phyloP scores from a whole-genome alignment of 441 rosid genomes.

The Erodium trifolium region DNA sequence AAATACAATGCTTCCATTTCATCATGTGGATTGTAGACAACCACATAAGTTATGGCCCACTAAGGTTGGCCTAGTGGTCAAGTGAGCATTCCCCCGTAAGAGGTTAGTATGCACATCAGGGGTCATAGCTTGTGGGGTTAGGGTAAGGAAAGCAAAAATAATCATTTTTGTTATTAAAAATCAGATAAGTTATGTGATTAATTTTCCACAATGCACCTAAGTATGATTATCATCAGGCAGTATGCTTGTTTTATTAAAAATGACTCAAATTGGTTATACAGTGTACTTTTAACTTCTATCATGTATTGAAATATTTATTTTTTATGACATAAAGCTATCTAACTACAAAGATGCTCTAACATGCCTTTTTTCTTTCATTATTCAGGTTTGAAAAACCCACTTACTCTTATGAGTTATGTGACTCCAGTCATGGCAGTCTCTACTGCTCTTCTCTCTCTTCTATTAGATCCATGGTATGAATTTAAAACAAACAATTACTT shows the following conservation, averaged over 20 bases:
- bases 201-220: not conserved
- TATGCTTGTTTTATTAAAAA: not conserved
- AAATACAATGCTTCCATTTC: not conserved
- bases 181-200: not conserved
- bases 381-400: conserved; percentile 89
- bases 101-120: not conserved
- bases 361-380: conserved; percentile 4
- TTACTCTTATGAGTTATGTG: conserved; percentile 71
- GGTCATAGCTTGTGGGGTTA: not conserved
- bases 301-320: not conserved
- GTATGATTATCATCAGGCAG: not conserved
- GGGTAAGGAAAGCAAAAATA: not conserved
- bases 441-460: conserved; percentile 72
- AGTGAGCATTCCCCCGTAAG: not conserved
- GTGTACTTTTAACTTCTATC: not conserved
- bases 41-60: conserved; percentile 5
- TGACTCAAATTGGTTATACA: not conserved
- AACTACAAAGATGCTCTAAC: not conserved
- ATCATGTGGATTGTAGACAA: conserved; percentile 9
- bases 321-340: not conserved
- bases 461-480: conserved; percentile 91
- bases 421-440: conserved; percentile 83
- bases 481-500: conserved; percentile 62
- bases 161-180: not conserved
- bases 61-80: not conserved